phyloP scores from a whole-genome alignment of 2,329 filamentous ascomycete genomes.

The Coleophoma cylindrospora region DNA sequence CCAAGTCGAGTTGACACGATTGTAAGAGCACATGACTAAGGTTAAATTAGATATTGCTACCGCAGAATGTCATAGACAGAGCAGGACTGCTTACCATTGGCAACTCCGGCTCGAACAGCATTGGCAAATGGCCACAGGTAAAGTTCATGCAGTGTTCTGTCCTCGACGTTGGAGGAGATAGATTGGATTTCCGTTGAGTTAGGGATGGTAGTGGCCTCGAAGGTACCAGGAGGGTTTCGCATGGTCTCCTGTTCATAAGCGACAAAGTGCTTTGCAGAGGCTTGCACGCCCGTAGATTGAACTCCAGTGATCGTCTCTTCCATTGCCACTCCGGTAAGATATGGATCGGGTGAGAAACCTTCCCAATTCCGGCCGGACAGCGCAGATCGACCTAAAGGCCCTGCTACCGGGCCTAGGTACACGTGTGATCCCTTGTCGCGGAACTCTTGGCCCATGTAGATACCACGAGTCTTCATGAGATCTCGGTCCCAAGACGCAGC shows the following conservation, averaged over 20 bases:
- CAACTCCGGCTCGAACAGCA: slow-evolving; percentile 63
- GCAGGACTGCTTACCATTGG: slow-evolving; percentile 32
- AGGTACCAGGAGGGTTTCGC: slow-evolving; percentile 14
- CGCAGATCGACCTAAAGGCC: slow-evolving; percentile 61
- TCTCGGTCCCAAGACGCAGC: slow-evolving; percentile 74
- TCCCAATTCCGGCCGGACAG: slow-evolving; percentile 67
- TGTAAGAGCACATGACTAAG: slow-evolving; percentile 78
- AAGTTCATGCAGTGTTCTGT: slow-evolving; percentile 66
- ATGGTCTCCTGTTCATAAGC: slow-evolving; percentile 64
- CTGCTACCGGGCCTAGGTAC: slow-evolving; percentile 51
- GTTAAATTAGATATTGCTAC: background rate
- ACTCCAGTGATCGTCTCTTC: slow-evolving; percentile 46
- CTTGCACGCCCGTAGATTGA: slow-evolving; percentile 62
- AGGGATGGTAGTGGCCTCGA: slow-evolving; percentile 30
- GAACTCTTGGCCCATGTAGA: slow-evolving; percentile 12
- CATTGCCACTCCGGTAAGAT: slow-evolving; percentile 17
- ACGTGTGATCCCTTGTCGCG: background rate
- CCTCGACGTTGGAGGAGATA: slow-evolving; percentile 53
- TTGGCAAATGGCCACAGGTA: slow-evolving; percentile 73
- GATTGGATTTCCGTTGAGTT: slow-evolving; percentile 14
- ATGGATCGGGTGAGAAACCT: slow-evolving; percentile 29
- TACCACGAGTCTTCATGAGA: slow-evolving; percentile 64
- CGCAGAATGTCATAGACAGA: background rate
- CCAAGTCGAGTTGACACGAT: slow-evolving; percentile 44
- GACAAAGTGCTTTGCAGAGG: slow-evolving; percentile 62